Evolutionary conservation across 345 rosid genomes (phyloP).

Genomic region (Acer yangbiense): DNA sequence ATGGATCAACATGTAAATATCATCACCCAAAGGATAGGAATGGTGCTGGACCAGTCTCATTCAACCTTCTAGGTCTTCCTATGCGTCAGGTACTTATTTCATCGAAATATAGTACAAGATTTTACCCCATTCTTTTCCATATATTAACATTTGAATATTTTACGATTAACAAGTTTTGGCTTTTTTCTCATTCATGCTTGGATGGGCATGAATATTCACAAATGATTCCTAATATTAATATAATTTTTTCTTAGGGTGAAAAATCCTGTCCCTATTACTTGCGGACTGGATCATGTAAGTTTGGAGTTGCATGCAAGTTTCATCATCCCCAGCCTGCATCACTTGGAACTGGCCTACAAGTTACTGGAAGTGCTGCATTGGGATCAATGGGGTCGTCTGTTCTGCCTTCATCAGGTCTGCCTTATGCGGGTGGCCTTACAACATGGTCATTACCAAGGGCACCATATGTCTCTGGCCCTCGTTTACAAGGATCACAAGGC

Average conservation of each 20-base stretch:
- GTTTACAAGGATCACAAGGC: constrained; percentile 49
- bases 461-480: constrained; percentile 49
- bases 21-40: constrained; percentile 89
- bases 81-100: constrained; percentile 64
- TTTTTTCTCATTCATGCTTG: neutral
- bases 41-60: constrained; percentile 78
- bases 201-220: neutral
- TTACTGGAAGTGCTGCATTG: constrained; percentile 41
- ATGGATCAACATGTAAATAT: constrained; percentile 80
- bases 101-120: neutral
- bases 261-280: constrained; percentile 79
- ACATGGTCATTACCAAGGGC: constrained; percentile 59
- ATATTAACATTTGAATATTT: neutral
- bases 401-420: constrained; percentile 52
- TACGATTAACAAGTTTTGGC: neutral
- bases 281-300: constrained; percentile 76
- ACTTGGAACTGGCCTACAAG: constrained; percentile 33
- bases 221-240: neutral
- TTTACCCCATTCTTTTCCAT: neutral
- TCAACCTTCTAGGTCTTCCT: constrained; percentile 69
- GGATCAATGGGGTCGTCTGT: constrained; percentile 42
- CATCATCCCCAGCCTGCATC: constrained; percentile 80
- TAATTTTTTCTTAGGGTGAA: constrained; percentile 52
- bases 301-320: constrained; percentile 81
- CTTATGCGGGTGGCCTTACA: constrained; percentile 57